Evolutionary conservation across 257 asterid species (phyloP).

Genomic region (Plantago elongata): DNA sequence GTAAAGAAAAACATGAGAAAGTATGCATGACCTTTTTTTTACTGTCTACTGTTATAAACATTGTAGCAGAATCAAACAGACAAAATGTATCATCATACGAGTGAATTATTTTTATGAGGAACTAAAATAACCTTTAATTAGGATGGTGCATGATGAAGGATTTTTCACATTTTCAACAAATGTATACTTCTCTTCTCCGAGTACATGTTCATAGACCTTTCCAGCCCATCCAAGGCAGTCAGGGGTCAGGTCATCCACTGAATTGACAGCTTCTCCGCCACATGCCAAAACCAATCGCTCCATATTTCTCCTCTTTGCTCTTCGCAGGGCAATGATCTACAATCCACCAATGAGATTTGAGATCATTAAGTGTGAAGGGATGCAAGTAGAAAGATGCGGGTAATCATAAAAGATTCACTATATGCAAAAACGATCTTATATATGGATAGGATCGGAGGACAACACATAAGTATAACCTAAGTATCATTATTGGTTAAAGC

Average conservation of each 20-base stretch:
- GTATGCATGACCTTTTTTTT: constrained; percentile 1
- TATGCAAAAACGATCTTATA: no score
- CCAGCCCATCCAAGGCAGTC: constrained; percentile 99
- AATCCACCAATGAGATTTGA: constrained; percentile 6
- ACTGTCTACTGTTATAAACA: constrained; percentile 9
- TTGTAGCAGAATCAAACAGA: not conserved
- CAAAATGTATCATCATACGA: not conserved
- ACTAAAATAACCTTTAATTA: constrained; percentile 73
- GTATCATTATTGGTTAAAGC: not conserved
- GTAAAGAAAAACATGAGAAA: constrained; percentile 19
- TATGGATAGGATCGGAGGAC: not conserved
- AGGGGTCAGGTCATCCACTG: constrained; percentile 88
- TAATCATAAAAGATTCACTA: not conserved
- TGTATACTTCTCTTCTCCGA: constrained; percentile 96
- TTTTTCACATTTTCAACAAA: constrained; percentile 92
- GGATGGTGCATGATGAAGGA: constrained; percentile 92
- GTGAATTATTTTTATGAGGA: constrained; percentile 2
- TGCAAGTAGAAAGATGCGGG: not conserved
- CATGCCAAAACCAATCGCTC: constrained; percentile 95
- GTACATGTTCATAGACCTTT: constrained; percentile 90
- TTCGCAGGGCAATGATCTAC: constrained; percentile 86
- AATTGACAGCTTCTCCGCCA: constrained; percentile 96
- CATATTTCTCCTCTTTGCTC: constrained; percentile 97
- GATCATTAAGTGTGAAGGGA: constrained; percentile 5
- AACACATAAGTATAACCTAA: not conserved